These are phyloP conservation scores for Poa annua DNA, from an alignment of 176 grass and related monocot species.

Conservation along the genomic window DNA sequence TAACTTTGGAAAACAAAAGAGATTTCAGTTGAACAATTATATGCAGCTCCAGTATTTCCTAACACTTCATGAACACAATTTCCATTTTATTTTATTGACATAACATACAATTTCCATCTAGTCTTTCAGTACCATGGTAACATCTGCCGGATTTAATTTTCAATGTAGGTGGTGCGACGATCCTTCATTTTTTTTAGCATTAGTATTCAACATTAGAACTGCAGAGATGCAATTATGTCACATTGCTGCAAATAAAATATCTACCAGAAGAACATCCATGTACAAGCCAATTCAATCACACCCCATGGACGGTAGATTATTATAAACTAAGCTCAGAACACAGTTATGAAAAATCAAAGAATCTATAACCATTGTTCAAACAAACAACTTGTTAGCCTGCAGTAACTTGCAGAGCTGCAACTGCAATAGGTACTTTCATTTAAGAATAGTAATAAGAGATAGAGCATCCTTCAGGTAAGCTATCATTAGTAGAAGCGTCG, in stretches of 20 bases:
- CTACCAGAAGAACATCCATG: background rate
- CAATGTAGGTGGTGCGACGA: background rate
- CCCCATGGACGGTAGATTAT: background rate
- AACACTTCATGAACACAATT: background rate
- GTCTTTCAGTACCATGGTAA: constrained; percentile 5
- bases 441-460: background rate
- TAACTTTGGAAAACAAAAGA: background rate
- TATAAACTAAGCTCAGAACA: background rate
- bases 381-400: background rate
- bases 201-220: background rate
- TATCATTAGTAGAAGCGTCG: background rate
- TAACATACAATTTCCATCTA: background rate
- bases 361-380: background rate
- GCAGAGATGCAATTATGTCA: background rate
- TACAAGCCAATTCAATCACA: background rate
- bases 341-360: background rate
- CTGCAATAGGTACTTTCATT: background rate
- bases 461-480: background rate
- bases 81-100: background rate
- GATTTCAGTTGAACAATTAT: constrained; percentile 4
- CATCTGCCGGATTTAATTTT: background rate
- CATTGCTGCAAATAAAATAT: constrained; percentile 12
- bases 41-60: background rate
- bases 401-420: background rate
- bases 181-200: background rate